phyloP scores from a whole-genome alignment of 1,284 basidiomycete species.

The Ustilago tritici region DNA sequence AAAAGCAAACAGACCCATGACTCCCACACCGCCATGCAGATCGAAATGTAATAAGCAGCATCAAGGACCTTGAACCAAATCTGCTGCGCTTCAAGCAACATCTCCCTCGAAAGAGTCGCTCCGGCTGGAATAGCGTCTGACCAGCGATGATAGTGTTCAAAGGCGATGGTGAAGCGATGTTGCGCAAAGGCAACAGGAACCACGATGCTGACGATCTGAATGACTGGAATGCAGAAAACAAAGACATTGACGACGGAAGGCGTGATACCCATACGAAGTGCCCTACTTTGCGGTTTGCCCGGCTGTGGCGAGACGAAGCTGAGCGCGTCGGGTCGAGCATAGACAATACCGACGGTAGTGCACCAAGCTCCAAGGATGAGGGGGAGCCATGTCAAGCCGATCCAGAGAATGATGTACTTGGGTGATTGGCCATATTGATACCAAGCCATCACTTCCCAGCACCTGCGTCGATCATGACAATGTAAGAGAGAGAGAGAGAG shows the following conservation, averaged over 20 bases:
- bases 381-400: constrained; percentile 35
- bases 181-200: constrained; percentile 28
- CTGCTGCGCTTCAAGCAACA: constrained; percentile 37
- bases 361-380: constrained; percentile 37
- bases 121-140: constrained; percentile 10
- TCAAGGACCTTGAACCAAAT: constrained; percentile 46
- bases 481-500: not conserved
- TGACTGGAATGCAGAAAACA: constrained; percentile 25
- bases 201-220: constrained; percentile 32
- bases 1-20: constrained; percentile 28
- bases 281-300: constrained; percentile 22
- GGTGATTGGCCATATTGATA: constrained; percentile 25
- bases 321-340: constrained; percentile 39
- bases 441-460: constrained; percentile 32
- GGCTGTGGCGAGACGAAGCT: constrained; percentile 38
- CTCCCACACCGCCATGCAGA: constrained; percentile 39
- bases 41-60: constrained; percentile 27
- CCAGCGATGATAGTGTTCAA: constrained; percentile 23
- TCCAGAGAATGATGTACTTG: constrained; percentile 37
- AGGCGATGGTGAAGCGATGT: constrained; percentile 17
- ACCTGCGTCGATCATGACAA: constrained; percentile 9
- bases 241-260: constrained; percentile 28
- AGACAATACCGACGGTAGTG: constrained; percentile 34
- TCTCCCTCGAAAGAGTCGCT: constrained; percentile 16
- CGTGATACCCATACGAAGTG: constrained; percentile 33